Percentiles rank a stretch among this genome's conserved stretches.
phyloP scores from a whole-genome alignment of 179 eudicot species.

The Spergularia azorica region DNA sequence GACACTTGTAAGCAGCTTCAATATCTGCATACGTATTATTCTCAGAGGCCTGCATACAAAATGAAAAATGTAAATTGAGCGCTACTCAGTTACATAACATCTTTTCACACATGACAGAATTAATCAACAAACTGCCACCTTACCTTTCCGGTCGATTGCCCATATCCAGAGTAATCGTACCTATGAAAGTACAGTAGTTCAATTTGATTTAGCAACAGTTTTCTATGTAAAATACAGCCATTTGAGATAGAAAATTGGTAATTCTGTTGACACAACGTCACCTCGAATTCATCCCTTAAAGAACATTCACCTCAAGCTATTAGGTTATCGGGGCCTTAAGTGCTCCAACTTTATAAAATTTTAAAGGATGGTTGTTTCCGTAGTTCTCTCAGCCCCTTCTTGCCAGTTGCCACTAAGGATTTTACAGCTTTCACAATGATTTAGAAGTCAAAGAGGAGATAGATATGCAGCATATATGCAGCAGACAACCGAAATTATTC shows the following conservation, averaged over 20 bases:
- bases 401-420: too few relatives aligned
- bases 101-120: neutral
- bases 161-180: constrained; percentile 45
- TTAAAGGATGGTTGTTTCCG: neutral
- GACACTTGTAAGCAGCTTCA: constrained; percentile 95
- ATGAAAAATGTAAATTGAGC: neutral
- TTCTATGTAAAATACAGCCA: neutral
- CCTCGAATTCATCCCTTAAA: neutral
- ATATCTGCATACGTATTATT: constrained; percentile 96
- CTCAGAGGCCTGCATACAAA: constrained; percentile 73
- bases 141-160: constrained; percentile 42
- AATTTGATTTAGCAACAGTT: neutral
- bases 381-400: neutral
- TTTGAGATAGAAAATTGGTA: neutral
- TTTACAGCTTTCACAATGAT: neutral
- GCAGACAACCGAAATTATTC: neutral
- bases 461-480: neutral
- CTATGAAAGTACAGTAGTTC: constrained; percentile 20
- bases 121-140: constrained; percentile 10
- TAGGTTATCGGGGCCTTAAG: neutral
- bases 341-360: neutral
- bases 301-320: neutral
- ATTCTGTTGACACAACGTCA: neutral
- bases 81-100: neutral
- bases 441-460: neutral